Evolutionary conservation across 192 early-diverging fungal genomes (phyloP).

Genomic region (Kappamyces sp.): DNA sequence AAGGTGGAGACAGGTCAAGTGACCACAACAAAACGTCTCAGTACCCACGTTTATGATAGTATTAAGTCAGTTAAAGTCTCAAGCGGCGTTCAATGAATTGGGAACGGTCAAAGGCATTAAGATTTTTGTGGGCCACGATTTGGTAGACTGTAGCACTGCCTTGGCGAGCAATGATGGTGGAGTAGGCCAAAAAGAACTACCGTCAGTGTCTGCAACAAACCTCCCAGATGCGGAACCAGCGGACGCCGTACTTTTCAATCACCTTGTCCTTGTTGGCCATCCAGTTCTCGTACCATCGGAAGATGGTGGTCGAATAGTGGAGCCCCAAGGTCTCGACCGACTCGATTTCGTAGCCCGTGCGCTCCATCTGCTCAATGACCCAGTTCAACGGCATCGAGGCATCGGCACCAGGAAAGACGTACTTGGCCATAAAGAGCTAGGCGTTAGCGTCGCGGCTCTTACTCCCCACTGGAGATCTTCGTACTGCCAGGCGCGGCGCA

Average conservation of each 20-base stretch:
- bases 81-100: conserved; percentile 39
- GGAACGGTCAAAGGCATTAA: conserved; percentile 84
- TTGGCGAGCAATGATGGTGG: conserved; percentile 90
- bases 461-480: conserved; percentile 81
- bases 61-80: too few species aligned
- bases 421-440: conserved; percentile 94
- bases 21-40: too few species aligned
- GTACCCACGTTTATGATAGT: too few species aligned
- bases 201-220: conserved; percentile 20
- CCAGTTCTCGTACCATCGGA: conserved; percentile 98
- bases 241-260: conserved; percentile 76
- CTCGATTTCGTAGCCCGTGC: conserved; percentile 89
- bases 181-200: conserved; percentile 91
- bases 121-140: conserved; percentile 95
- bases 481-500: conserved; percentile 75
- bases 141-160: conserved; percentile 95
- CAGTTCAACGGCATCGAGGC: conserved; percentile 94
- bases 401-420: conserved; percentile 97
- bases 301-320: conserved; percentile 94
- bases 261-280: conserved; percentile 85
- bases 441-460: conserved; percentile 13
- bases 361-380: conserved; percentile 90
- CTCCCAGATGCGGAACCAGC: conserved; percentile 94
- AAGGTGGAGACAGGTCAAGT: too few species aligned
- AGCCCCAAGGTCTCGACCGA: conserved; percentile 86